Evolutionary conservation across 2,329 filamentous ascomycete species (phyloP), one percentile per base, ranked within the genome.

Genomic region (Lojkania enalia): DNA sequence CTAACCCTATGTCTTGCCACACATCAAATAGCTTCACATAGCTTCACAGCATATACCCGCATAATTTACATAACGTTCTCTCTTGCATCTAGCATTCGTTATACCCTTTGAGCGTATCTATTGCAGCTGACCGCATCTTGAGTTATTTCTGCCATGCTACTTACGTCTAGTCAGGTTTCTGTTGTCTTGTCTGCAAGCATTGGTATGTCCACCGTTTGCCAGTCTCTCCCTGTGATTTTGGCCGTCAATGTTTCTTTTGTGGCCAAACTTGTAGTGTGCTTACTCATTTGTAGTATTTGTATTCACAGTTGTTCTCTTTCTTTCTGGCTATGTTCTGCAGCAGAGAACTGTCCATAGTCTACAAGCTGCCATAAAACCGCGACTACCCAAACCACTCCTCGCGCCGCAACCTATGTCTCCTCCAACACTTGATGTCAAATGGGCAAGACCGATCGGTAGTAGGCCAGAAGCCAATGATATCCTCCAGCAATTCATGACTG

Each of bases 281-380:
- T 63, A 29, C 60, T 44, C 35, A 3, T 27, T 3, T 7, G 5
- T 49, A 71, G 87, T 96, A 47, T 74, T 88, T 52, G 67, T 88
- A 19, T 96, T 89, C 71, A 95, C 90, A 2, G 70, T 85, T 27
- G 81, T 90, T 3, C 83, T 96, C 19, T 96, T 96, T 69, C 77
- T 96, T 21, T 90, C 88, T 39, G 91, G 91, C 60, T 96, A 95
- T 68, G 81, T 85, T 2, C 79, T 96, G 41, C 91, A 96, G 63
- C 91, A 96, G 70, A 83, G 89, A 58, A 94, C 90, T 0, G 82
- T 96, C 3, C 81, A 80, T 51, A 85, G 86, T 57, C 79, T 96
- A 21, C 87, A 92, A 59, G 75, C 78, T 44, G 87, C 87, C 14
- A 85, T 96, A 59, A 79, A 79, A 55, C 79, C 77, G 39, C 77